Conservation (phyloP, 148 eudicot genomes). For the Fagopyrum esculentum region DNA sequence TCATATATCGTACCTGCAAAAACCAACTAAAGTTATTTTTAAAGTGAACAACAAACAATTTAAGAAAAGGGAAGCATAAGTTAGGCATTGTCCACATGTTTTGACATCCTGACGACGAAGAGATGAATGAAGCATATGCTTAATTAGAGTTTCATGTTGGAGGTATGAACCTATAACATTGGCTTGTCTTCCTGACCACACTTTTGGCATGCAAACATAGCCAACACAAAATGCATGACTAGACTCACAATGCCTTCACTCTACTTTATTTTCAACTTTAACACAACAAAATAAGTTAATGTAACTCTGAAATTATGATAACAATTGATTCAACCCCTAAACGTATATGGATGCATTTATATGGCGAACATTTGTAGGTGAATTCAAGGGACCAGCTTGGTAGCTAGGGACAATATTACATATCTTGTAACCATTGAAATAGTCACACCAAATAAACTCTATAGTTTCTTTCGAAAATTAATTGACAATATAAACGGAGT, state of each 20-base stretch:
- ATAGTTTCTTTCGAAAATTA: too few species aligned
- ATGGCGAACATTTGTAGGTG: not conserved
- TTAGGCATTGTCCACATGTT: not conserved
- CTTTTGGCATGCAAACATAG: not conserved
- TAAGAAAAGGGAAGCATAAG: not conserved
- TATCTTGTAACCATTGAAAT: too few species aligned
- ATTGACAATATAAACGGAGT: too few species aligned
- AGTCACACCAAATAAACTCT: too few species aligned
- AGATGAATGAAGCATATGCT: not conserved
- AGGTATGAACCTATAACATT: not conserved
- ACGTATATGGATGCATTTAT: not conserved
- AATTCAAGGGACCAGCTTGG: not conserved
- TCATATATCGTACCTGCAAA: conserved; percentile 57
- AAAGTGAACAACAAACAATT: not conserved
- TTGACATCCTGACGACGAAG: not conserved
- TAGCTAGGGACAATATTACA: not conserved
- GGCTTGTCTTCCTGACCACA: not conserved
- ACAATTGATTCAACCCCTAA: not conserved
- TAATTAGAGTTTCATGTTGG: not conserved
- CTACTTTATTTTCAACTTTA: not conserved
- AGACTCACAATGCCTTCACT: not conserved
- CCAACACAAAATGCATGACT: not conserved
- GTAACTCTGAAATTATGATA: not conserved
- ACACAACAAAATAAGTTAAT: not conserved
- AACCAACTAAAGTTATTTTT: conserved; percentile 9